These are phyloP conservation scores for Malus hybrid DNA, from an alignment of 331 rosid genomes.

Conservation along the genomic window DNA sequence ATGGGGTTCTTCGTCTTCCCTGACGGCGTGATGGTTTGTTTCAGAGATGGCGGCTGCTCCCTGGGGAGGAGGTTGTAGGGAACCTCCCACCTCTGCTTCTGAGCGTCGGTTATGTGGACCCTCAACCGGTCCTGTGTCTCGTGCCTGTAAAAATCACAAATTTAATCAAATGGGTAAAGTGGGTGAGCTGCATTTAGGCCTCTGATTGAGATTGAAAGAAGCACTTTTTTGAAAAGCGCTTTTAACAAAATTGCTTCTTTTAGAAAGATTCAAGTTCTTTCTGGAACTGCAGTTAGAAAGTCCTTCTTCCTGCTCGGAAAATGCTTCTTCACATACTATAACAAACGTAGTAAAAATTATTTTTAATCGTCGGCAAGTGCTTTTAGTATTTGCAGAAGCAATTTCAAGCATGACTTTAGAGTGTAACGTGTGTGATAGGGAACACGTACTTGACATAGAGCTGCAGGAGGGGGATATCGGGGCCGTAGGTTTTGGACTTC, in stretches of 20 bases:
- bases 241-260: too few relatives aligned
- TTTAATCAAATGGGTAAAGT: not conserved
- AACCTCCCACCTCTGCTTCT: conserved; percentile 84
- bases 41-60: conserved; percentile 51
- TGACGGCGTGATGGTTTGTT: conserved; percentile 32
- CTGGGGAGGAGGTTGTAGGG: conserved; percentile 77
- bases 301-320: too few relatives aligned
- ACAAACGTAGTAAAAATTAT: too few relatives aligned
- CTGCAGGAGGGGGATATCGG: conserved; percentile 61
- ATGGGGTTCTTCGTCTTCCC: conserved; percentile 25
- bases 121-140: conserved; percentile 68
- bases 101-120: conserved; percentile 74
- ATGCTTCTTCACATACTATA: too few relatives aligned
- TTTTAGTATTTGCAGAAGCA: too few relatives aligned
- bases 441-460: conserved; percentile 61
- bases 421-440: not conserved
- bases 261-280: too few relatives aligned
- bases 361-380: too few relatives aligned
- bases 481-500: conserved; percentile 52
- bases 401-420: not conserved
- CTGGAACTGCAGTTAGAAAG: too few relatives aligned
- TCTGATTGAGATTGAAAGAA: too few relatives aligned
- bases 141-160: conserved; percentile 39
- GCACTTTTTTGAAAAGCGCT: too few relatives aligned
- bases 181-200: not conserved